These are phyloP conservation scores for Colletotrichum tamarilloi DNA, from an alignment of 2,329 filamentous ascomycete genomes.

Conservation along the genomic window DNA sequence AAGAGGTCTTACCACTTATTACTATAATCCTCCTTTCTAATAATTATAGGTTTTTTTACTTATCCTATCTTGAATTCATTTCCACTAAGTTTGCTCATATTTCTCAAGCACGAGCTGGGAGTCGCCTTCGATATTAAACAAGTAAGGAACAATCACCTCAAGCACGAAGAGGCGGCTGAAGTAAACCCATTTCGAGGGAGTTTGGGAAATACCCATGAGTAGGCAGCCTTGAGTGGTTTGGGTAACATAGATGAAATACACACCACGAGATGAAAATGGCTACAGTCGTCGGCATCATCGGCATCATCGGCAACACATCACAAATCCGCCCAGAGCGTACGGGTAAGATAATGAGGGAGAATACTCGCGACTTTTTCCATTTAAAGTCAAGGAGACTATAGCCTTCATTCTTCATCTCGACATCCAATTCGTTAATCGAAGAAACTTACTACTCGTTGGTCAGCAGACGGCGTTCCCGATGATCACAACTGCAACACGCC, in stretches of 20 bases:
- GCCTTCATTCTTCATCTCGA: background rate
- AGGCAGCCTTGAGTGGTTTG: too few species aligned
- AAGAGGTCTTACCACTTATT: too few species aligned
- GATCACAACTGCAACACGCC: background rate
- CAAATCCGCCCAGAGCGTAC: background rate
- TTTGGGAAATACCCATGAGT: background rate
- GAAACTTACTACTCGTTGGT: background rate
- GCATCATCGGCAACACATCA: background rate
- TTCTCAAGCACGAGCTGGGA: background rate
- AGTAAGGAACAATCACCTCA: background rate
- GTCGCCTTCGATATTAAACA: background rate
- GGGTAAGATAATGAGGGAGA: background rate
- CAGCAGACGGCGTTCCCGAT: too few species aligned
- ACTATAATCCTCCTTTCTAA: too few species aligned
- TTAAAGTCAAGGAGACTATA: background rate
- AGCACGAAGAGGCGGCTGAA: too few species aligned
- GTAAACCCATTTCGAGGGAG: background rate
- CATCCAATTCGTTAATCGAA: too few species aligned
- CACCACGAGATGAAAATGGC: background rate
- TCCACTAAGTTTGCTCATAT: rapidly evolving
- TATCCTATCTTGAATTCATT: background rate
- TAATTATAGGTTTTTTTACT: too few species aligned
- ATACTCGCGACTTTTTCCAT: background rate
- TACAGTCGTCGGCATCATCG: background rate
- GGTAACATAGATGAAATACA: background rate